Base-by-base conservation (phyloP, 2,329 filamentous ascomycete species). In the Trichoderma sp. region DNA sequence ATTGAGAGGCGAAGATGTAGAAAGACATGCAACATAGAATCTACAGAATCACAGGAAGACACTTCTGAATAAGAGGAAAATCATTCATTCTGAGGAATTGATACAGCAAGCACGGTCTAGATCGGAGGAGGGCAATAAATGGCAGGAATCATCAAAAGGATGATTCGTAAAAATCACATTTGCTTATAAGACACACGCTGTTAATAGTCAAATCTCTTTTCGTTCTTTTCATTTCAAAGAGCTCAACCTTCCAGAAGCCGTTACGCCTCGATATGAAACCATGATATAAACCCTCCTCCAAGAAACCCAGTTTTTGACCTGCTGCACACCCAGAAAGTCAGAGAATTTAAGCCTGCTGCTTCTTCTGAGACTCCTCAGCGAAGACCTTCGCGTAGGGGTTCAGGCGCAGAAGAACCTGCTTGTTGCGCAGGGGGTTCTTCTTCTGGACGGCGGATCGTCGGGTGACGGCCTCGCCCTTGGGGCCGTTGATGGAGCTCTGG, bases 401-500 rank as follows among this genome's bases (percentile, higher is more conserved):
- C 81, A 99, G 91, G 77, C 95, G 91, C 79, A 99, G 91, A 82
- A 97, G 88, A 73, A 99, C 90, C 88, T 98, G 95, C 89, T 93
- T 96, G 91, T 99, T 99, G 83, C 86, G 87, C 74, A 99, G 93
- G 77, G 95, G 95, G 88, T 99, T 99, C 93, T 98, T 98, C 93
- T 99, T 99, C 88, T 97, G 94, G 73, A 97, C 92, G 77, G 86
- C 83, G 73, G 85, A 83, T 78, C 95, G 92, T 89, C 97, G 97
- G 82, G 93, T 96, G 78, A 88, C 83, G 78, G 92, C 88, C 74
- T 90, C 88, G 75, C 95, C 95, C 87, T 93, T 95, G 81, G 93
- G 92, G 68, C 90, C 92, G 75, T 91, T 89, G 77, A 99, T 88
- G 67, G 97, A 94, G 81, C 90, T 91, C 90, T 99, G 95, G 81